Evolutionary conservation across 1,139 yeast genomes (phyloP).

Genomic region (Zygoascus hellenicus): DNA sequence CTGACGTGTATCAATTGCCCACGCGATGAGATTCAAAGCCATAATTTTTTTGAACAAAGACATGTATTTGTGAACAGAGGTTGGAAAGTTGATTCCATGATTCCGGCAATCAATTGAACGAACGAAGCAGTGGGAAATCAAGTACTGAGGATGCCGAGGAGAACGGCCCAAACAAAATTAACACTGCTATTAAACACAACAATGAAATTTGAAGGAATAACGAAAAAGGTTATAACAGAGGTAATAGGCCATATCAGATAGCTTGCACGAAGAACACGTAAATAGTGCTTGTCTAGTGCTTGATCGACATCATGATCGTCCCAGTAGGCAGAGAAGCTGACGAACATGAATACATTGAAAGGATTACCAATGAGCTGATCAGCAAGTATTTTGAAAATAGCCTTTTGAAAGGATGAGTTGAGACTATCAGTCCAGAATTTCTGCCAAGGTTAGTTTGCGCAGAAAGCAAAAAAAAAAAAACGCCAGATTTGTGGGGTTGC

Average conservation of each 20-base stretch:
- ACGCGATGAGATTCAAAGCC: too few relatives aligned
- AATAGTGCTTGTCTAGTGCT: slow-evolving; percentile 27
- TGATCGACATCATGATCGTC: slow-evolving; percentile 33
- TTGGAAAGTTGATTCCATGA: too few relatives aligned
- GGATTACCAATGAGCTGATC: slow-evolving; percentile 36
- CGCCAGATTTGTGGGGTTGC: background rate
- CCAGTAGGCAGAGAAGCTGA: slow-evolving; percentile 34
- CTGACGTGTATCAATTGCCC: too few relatives aligned
- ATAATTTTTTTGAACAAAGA: too few relatives aligned
- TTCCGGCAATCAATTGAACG: too few relatives aligned
- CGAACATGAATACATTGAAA: slow-evolving; percentile 29
- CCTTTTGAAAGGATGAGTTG: slow-evolving; percentile 20
- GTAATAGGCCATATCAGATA: slow-evolving; percentile 36
- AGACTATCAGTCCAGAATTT: slow-evolving; percentile 36
- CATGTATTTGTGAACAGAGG: too few relatives aligned
- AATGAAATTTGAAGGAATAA: slow-evolving; percentile 29
- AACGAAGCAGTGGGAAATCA: too few relatives aligned
- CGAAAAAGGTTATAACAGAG: slow-evolving; percentile 30
- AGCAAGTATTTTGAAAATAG: slow-evolving; percentile 26
- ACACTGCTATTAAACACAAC: slow-evolving; percentile 34
- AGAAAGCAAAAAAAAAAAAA: background rate
- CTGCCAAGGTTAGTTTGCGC: slow-evolving; percentile 7
- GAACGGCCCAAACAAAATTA: slow-evolving; percentile 34
- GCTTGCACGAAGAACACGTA: slow-evolving; percentile 29
- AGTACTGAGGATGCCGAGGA: slow-evolving; percentile 26